Percentiles rank a stretch among this genome's conserved stretches.
Evolutionary conservation across 2,329 filamentous ascomycete species (phyloP).

Genomic region (Trichoderma hamatum): DNA sequence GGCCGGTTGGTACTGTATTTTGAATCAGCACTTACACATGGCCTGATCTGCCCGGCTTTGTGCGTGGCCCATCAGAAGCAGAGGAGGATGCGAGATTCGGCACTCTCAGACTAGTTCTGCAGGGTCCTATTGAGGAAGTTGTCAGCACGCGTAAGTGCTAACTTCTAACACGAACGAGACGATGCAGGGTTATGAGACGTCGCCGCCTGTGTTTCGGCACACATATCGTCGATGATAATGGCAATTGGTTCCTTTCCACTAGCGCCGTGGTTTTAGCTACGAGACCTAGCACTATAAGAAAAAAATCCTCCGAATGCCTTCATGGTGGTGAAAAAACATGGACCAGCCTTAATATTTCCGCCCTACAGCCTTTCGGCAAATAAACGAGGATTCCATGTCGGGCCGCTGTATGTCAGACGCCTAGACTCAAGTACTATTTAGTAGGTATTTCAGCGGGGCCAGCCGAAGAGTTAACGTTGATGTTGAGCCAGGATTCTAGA

Average conservation of each 20-base stretch:
- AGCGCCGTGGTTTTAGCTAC: background rate
- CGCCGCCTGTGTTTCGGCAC: background rate
- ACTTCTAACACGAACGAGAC: background rate
- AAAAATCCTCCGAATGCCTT: background rate
- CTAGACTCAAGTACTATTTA: background rate
- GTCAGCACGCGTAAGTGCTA: background rate
- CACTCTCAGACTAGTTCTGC: background rate
- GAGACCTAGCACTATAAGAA: background rate
- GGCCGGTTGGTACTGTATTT: background rate
- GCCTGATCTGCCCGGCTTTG: background rate
- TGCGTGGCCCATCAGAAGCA: background rate
- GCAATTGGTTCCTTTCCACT: background rate
- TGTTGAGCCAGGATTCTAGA: background rate
- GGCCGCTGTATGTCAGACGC: background rate
- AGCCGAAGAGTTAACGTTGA: background rate
- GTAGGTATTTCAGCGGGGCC: background rate
- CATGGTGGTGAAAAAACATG: background rate
- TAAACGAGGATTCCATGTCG: background rate
- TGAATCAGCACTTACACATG: background rate
- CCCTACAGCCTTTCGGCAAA: background rate
- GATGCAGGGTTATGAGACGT: background rate
- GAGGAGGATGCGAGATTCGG: background rate
- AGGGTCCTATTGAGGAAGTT: background rate
- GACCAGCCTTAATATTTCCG: background rate
- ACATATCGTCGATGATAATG: background rate